A percentile compares a stretch with the other conserved stretches of the same genome.
phyloP scores from a whole-genome alignment of 768 basidiomycete genomes.

The Aureoboletus auriporus region DNA sequence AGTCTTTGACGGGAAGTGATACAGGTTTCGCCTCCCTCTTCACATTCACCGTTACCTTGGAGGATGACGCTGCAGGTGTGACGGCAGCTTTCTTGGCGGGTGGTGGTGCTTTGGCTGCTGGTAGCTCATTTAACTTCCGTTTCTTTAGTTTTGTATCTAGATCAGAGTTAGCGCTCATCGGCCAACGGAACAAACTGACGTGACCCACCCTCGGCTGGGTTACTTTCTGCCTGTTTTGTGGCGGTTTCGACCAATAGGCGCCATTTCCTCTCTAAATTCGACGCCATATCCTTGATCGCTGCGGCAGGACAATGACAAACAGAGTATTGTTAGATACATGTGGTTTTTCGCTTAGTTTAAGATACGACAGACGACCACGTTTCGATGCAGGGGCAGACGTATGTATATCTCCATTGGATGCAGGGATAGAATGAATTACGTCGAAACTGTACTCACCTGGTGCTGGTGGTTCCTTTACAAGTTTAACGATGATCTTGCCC shows the following conservation, averaged over 20 bases:
- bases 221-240: conserved; percentile 39
- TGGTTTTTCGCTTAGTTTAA: conserved; percentile 29
- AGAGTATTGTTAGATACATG: conserved; percentile 67
- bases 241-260: conserved; percentile 56
- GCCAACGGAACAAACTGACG: conserved; percentile 38
- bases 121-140: conserved; percentile 60
- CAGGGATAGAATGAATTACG: conserved; percentile 13
- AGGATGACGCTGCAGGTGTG: conserved; percentile 17
- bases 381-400: conserved; percentile 25
- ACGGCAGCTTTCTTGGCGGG: conserved; percentile 67
- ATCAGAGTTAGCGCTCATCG: conserved; percentile 22
- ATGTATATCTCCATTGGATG: conserved; percentile 28
- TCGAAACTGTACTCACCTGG: conserved; percentile 62
- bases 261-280: conserved; percentile 84
- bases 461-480: conserved; percentile 70
- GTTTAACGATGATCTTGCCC: conserved; percentile 73
- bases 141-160: conserved; percentile 66
- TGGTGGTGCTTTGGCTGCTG: conserved; percentile 44
- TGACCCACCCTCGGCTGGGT: conserved; percentile 70
- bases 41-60: conserved; percentile 43
- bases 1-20: conserved; percentile 54
- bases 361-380: conserved; percentile 29
- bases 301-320: conserved; percentile 39
- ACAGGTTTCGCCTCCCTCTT: conserved; percentile 55
- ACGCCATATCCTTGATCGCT: conserved; percentile 94